A percentile compares a stretch with the other conserved stretches of the same genome.
phyloP scores from a whole-genome alignment of 208 protist species.

The Acanthamoeba lenticulata region DNA sequence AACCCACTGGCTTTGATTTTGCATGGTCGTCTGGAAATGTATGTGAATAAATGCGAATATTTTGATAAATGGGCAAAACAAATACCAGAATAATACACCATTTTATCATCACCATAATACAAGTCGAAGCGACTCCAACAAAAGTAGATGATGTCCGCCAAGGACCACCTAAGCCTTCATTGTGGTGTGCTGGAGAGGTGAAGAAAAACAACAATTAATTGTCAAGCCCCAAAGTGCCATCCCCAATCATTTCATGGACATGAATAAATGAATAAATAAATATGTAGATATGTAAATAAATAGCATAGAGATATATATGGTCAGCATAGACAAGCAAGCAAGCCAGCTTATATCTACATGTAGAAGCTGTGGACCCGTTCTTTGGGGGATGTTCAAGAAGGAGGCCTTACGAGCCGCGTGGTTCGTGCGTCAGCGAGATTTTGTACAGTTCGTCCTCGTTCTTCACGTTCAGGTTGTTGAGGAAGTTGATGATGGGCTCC shows the following conservation, averaged over 20 bases:
- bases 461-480: conserved; percentile 43
- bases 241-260: not conserved
- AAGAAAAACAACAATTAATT: not conserved
- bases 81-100: no score
- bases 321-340: not conserved
- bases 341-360: not conserved
- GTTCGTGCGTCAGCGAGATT: conserved; percentile 22
- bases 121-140: no score
- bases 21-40: no score
- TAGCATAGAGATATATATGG: not conserved
- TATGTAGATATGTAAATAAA: not conserved
- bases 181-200: no score
- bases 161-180: no score
- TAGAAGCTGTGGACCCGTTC: not conserved
- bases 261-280: not conserved
- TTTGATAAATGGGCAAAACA: no score
- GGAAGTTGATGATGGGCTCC: conserved; percentile 41
- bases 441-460: conserved; percentile 58
- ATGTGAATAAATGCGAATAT: no score
- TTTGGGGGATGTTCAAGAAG: no score
- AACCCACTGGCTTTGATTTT: not conserved
- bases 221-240: no score
- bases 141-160: no score
- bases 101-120: no score
- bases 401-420: conserved; percentile 37